Percentiles rank a stretch among this genome's conserved stretches.
phyloP scores from a whole-genome alignment of 2,329 filamentous ascomycete genomes.

The Aspergillus unguis region DNA sequence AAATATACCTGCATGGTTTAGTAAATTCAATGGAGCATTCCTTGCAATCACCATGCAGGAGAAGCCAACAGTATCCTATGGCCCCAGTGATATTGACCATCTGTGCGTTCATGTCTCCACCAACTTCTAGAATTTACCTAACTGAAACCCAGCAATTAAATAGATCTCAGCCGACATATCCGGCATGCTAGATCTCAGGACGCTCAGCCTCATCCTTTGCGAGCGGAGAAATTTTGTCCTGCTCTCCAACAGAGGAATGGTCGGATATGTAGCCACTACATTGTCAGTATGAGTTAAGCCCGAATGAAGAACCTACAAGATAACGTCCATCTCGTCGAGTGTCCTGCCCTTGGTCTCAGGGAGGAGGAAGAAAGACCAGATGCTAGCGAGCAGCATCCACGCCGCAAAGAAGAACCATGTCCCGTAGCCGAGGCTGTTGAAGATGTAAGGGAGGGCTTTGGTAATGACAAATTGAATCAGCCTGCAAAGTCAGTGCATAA shows the following conservation, averaged over 20 bases:
- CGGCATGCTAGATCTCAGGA: too few species aligned
- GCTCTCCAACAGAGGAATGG: background rate
- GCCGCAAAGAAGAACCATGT: conserved; percentile 38
- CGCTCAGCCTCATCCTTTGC: background rate
- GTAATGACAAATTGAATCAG: conserved; percentile 34
- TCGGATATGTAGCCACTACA: background rate
- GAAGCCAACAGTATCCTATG: too few species aligned
- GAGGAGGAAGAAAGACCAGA: conserved; percentile 37
- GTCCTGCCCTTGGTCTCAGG: conserved; percentile 21
- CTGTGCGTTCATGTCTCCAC: too few species aligned
- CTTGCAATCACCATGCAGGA: too few species aligned
- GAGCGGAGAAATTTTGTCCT: background rate
- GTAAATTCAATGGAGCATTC: too few species aligned
- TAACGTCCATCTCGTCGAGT: conserved; percentile 19
- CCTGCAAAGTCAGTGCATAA: background rate
- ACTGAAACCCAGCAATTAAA: too few species aligned
- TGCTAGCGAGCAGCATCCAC: conserved; percentile 37
- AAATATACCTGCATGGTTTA: too few species aligned
- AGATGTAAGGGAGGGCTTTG: conserved; percentile 42
- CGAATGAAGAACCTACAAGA: background rate
- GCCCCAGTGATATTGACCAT: too few species aligned
- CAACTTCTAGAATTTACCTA: too few species aligned
- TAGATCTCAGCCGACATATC: too few species aligned
- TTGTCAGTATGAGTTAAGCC: background rate
- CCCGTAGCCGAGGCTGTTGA: conserved; percentile 33